Base-by-base conservation (phyloP, 2,329 filamentous ascomycete species). In the Ploettnerulaceae sp. region DNA sequence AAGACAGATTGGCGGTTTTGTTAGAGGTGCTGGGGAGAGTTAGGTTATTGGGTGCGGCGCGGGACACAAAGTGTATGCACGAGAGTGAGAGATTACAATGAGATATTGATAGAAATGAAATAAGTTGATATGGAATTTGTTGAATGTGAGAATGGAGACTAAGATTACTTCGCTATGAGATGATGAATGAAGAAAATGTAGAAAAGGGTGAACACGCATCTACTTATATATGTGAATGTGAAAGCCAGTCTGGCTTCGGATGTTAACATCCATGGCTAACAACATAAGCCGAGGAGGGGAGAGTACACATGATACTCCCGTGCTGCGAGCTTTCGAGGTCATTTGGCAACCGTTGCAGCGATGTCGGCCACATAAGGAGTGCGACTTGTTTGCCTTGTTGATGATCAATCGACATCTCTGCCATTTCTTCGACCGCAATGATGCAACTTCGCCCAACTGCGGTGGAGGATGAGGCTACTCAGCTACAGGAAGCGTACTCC, bases 1-100 rank as follows among this genome's bases (percentile, higher is more conserved):
- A 53, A 35, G 53, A 48, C 51, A 52, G 46, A 32, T 50, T 53
- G 46, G 40, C 45, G 49, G 37, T 40, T 39, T 25, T 7, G 9
- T n/a, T 34, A 34, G 22, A 38, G 20, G 14, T n/a, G 14, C 17
- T 18, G n/a, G 24, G 35, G 17, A 17, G 18, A 14, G 17, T 14
- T 12, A n/a, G n/a, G n/a, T n/a, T n/a, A n/a, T n/a, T n/a, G n/a
- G n/a, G n/a, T n/a, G n/a, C n/a, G n/a, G n/a, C n/a, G n/a, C n/a
- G n/a, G n/a, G n/a, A n/a, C n/a, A n/a, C 21, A 17, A 36, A 20
- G 38, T 12, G 29, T 25, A 26, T 32, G 22, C 7, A 12, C 29
- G 18, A 32, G 26, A 21, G 26, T 48, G 20, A 25, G 5, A 33
- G 11, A 47, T 4, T 8, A 20, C 11, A 21, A 18, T 34, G 28